These are phyloP conservation scores for Salinomyces thailandicus DNA, from an alignment of 2,329 filamentous ascomycete species.

Conservation along the genomic window DNA sequence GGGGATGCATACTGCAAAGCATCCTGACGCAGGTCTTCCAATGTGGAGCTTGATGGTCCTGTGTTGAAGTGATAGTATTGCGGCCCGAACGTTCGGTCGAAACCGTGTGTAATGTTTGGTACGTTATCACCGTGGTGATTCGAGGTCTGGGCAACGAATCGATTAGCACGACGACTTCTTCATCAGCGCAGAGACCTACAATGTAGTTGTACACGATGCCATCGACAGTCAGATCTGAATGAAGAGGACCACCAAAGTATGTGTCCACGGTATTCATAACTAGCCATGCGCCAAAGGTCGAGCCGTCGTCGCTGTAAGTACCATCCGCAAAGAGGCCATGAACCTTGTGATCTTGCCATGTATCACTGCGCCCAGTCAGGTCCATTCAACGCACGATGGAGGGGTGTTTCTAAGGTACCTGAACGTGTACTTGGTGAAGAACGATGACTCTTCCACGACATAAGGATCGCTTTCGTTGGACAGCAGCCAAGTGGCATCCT, in stretches of 20 bases:
- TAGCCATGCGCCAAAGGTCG: slow-evolving; percentile 50
- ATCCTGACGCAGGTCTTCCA: slow-evolving; percentile 43
- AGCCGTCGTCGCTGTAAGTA: slow-evolving; percentile 39
- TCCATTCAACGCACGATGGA: not conserved
- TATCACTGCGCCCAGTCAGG: slow-evolving; percentile 30
- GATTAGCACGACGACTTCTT: accelerated
- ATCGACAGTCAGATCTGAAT: slow-evolving; percentile 54
- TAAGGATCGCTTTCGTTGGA: slow-evolving; percentile 46
- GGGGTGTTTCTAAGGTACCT: not conserved
- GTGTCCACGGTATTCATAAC: slow-evolving; percentile 56
- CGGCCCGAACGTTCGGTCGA: slow-evolving; percentile 56
- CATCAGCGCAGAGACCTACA: not conserved
- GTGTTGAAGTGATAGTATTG: slow-evolving; percentile 55
- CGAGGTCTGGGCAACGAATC: slow-evolving; percentile 28
- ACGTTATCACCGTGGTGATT: slow-evolving; percentile 55
- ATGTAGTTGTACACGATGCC: slow-evolving; percentile 58
- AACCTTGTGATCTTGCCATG: slow-evolving; percentile 48
- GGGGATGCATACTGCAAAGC: slow-evolving; percentile 43
- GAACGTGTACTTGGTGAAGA: slow-evolving; percentile 59
- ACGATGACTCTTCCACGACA: slow-evolving; percentile 46
- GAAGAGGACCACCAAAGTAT: slow-evolving; percentile 51
- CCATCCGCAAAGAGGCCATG: slow-evolving; percentile 48
- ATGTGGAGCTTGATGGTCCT: slow-evolving; percentile 35
- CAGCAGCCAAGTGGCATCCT: slow-evolving; percentile 55
- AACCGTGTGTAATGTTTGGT: slow-evolving; percentile 54